Evolutionary conservation across 2,329 filamentous ascomycete species (phyloP).

Genomic region (Nemania serpens): DNA sequence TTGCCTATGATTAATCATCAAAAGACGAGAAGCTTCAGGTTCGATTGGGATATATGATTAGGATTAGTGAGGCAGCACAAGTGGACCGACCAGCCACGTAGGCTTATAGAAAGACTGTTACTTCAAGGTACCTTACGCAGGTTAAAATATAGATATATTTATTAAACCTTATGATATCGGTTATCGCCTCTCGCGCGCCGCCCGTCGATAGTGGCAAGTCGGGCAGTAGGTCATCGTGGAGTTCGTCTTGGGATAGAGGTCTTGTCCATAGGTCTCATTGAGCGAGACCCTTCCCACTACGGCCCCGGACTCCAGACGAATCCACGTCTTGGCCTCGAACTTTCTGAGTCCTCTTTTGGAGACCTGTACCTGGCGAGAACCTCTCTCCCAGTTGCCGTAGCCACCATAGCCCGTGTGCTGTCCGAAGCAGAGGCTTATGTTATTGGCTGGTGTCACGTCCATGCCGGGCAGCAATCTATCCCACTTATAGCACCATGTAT

Average conservation of each 20-base stretch:
- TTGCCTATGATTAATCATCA: no score
- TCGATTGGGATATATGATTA: no score
- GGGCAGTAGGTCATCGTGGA: slow-evolving; percentile 42
- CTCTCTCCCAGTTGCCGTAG: slow-evolving; percentile 67
- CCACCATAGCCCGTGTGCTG: slow-evolving; percentile 73
- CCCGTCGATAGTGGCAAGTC: slow-evolving; percentile 34
- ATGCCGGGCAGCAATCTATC: slow-evolving; percentile 39
- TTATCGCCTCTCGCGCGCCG: not conserved
- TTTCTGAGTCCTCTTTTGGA: slow-evolving; percentile 46
- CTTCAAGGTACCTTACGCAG: no score
- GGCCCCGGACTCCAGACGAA: slow-evolving; percentile 61
- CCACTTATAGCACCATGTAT: slow-evolving; percentile 62
- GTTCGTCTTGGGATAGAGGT: slow-evolving; percentile 55
- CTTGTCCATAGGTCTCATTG: slow-evolving; percentile 63
- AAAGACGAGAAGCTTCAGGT: no score
- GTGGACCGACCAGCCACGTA: no score
- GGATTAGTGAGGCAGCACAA: no score
- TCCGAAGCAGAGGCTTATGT: slow-evolving; percentile 57
- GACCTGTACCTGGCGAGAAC: slow-evolving; percentile 60
- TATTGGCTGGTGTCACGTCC: slow-evolving; percentile 45
- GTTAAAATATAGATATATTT: no score
- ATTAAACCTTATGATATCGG: no score
- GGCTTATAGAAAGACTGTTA: no score
- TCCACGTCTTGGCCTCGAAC: slow-evolving; percentile 60
- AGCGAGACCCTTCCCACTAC: slow-evolving; percentile 57